These are phyloP conservation scores for Aspergillus neoniger DNA, from an alignment of 2,329 filamentous ascomycete species.

Conservation along the genomic window DNA sequence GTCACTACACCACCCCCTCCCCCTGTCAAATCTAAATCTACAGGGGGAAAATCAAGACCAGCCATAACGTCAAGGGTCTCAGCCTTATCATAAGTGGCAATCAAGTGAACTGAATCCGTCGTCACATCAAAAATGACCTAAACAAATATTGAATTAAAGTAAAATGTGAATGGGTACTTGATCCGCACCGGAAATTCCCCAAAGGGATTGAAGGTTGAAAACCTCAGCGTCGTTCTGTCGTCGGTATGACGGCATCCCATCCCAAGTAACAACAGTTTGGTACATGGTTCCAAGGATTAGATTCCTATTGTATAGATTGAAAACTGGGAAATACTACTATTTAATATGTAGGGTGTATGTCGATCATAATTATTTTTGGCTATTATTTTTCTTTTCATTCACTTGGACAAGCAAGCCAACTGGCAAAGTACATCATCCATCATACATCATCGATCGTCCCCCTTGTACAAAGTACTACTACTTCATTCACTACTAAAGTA, in stretches of 20 bases:
- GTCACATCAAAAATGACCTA: not conserved
- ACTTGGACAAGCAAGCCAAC: too few relatives aligned
- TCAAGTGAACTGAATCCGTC: not conserved
- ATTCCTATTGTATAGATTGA: too few relatives aligned
- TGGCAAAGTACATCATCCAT: not conserved
- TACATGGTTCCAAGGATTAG: not conserved
- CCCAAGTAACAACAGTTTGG: not conserved
- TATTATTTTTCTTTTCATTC: not conserved
- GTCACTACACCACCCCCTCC: not conserved
- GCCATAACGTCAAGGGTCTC: not conserved
- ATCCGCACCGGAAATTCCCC: slow-evolving; percentile 5
- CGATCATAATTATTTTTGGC: not conserved
- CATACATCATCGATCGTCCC: slow-evolving; percentile 12
- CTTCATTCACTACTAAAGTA: too few relatives aligned
- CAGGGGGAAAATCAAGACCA: not conserved
- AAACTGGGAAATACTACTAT: not conserved
- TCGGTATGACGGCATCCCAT: slow-evolving; percentile 18
- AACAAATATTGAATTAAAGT: too few relatives aligned
- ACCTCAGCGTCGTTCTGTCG: not conserved
- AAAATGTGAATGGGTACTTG: not conserved
- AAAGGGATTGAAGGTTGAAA: not conserved
- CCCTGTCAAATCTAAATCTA: too few relatives aligned
- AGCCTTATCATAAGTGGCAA: not conserved
- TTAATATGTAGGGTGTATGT: not conserved
- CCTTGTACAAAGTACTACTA: too few relatives aligned